Evolutionary conservation across 345 rosid genomes (phyloP).

Genomic region (Sapria himalayana): DNA sequence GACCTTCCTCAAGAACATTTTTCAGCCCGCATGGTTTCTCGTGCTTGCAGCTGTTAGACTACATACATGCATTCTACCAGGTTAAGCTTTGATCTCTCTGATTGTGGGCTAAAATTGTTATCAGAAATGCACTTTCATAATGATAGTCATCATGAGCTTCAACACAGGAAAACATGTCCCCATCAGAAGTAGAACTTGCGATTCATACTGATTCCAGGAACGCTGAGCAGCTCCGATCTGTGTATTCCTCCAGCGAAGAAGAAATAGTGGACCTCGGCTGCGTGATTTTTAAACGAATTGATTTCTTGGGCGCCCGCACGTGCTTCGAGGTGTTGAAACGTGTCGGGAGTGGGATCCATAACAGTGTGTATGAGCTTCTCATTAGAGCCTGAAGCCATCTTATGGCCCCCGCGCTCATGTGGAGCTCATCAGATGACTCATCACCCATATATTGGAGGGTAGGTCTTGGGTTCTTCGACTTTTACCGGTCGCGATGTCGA

Average conservation of each 20-base stretch:
- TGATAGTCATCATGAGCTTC: not conserved
- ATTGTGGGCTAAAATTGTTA: not conserved
- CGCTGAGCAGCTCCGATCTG: slow-evolving; percentile 56
- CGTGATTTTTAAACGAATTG: slow-evolving; percentile 37
- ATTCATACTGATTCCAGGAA: slow-evolving; percentile 81
- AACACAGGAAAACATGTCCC: slow-evolving; percentile 50
- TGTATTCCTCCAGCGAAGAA: slow-evolving; percentile 32
- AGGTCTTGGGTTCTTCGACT: no score
- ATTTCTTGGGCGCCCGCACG: slow-evolving; percentile 58
- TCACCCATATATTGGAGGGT: no score
- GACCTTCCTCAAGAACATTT: slow-evolving; percentile 74
- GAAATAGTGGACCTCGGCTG: slow-evolving; percentile 27
- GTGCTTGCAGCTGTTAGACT: slow-evolving; percentile 54
- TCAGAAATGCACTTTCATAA: not conserved
- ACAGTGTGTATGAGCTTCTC: slow-evolving; percentile 65
- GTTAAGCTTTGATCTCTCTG: slow-evolving; percentile 7
- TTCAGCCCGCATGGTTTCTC: slow-evolving; percentile 66
- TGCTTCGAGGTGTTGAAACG: slow-evolving; percentile 72
- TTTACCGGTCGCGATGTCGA: no score
- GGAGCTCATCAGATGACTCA: no score
- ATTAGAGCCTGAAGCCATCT: slow-evolving; percentile 26
- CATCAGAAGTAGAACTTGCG: slow-evolving; percentile 42
- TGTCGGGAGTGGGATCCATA: slow-evolving; percentile 52
- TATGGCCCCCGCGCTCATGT: not conserved
- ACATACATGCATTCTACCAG: slow-evolving; percentile 66